Conservation (phyloP, 169 alveolate species). For the Toxoplasma gondii region DNA sequence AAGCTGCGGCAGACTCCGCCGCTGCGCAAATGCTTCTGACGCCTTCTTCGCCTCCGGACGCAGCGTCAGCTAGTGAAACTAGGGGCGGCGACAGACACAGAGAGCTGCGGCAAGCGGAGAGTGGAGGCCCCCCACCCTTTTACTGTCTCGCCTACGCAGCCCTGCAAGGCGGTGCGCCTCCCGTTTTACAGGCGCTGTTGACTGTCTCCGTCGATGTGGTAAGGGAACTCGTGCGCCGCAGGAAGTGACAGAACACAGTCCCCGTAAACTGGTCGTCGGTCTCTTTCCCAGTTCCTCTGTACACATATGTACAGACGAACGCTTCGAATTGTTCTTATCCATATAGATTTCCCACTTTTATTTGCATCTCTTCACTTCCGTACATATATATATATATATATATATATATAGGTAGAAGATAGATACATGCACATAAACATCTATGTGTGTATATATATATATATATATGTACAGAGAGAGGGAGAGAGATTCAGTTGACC, state of each 20-base stretch:
- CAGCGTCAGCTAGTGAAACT: no score
- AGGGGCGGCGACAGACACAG: no score
- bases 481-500: neutral
- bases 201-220: neutral
- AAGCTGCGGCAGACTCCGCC: neutral
- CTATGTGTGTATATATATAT: neutral
- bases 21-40: neutral
- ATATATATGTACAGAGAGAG: neutral
- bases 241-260: no score
- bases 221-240: neutral
- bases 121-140: conserved; percentile 15
- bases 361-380: neutral
- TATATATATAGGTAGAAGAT: neutral
- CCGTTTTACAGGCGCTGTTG: neutral
- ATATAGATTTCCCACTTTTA: neutral
- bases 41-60: neutral
- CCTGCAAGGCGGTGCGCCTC: conserved; percentile 6
- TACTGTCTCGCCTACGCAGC: conserved; percentile 21
- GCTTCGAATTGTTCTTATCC: neutral
- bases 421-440: neutral
- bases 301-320: neutral
- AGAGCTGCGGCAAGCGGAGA: neutral
- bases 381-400: neutral
- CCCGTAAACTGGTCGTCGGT: neutral
- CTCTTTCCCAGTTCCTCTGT: neutral